Conservation (phyloP, 2,329 filamentous ascomycete species). For the Leptographium galeiforme region DNA sequence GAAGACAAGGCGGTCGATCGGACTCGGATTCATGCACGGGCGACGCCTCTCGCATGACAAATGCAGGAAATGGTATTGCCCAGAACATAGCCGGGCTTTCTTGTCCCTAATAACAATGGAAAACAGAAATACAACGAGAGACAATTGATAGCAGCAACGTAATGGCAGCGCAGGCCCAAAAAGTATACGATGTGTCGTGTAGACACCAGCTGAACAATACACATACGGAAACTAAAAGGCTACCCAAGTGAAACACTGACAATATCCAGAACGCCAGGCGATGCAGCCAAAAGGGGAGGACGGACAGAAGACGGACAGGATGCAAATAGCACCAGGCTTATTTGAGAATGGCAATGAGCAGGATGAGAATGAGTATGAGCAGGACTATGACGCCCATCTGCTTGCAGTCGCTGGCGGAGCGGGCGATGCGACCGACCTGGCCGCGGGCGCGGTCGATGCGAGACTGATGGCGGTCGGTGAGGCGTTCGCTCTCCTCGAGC, state of each 20-base stretch:
- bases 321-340: slow-evolving; percentile 19
- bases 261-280: background rate
- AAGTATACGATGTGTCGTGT: background rate
- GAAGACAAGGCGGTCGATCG: background rate
- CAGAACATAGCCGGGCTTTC: background rate
- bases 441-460: slow-evolving; percentile 63
- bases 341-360: slow-evolving; percentile 74
- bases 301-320: background rate
- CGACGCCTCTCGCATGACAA: background rate
- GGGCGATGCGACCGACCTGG: slow-evolving; percentile 57
- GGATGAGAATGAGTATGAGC: slow-evolving; percentile 67
- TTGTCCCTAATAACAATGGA: background rate
- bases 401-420: slow-evolving; percentile 71
- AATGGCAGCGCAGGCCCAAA: background rate
- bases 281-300: background rate
- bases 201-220: too few species aligned
- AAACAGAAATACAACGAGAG: background rate
- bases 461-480: slow-evolving; percentile 67
- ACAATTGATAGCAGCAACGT: background rate
- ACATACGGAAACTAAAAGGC: background rate
- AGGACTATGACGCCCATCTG: slow-evolving; percentile 73
- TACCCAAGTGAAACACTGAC: background rate
- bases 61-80: background rate
- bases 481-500: slow-evolving; percentile 76
- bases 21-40: background rate